A percentile compares a stretch with the other conserved stretches of the same genome.
These are phyloP conservation scores for Globisporangium polare DNA, from an alignment of 352 stramenopile species.

Conservation along the genomic window DNA sequence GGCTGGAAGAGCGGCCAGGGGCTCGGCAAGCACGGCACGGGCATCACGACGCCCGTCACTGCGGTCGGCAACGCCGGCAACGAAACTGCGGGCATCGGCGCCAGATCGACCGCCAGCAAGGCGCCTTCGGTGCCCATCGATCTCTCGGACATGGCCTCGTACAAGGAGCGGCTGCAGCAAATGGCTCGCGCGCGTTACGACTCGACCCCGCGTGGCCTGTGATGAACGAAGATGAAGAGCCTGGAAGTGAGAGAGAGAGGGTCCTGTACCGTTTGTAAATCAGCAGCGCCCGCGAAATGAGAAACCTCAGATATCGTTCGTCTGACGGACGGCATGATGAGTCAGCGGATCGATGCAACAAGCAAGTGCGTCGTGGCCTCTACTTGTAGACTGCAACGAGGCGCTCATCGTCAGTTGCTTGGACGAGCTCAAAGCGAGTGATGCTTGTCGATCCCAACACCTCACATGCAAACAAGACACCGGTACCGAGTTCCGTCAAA, in stretches of 20 bases:
- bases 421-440: too few relatives aligned
- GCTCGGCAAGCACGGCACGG: conserved; percentile 74
- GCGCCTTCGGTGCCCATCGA: conserved; percentile 28
- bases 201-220: conserved; percentile 7
- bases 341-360: too few relatives aligned
- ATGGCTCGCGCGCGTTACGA: conserved; percentile 66
- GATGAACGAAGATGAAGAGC: background rate
- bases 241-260: background rate
- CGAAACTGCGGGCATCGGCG: conserved; percentile 54
- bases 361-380: too few relatives aligned
- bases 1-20: conserved; percentile 83
- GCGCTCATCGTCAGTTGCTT: too few relatives aligned
- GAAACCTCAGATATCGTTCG: too few relatives aligned
- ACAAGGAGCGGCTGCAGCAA: conserved; percentile 63
- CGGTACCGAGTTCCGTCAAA: too few relatives aligned
- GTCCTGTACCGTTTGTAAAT: background rate
- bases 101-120: conserved; percentile 17
- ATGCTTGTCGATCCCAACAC: too few relatives aligned
- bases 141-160: conserved; percentile 40
- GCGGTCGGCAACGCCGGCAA: conserved; percentile 33
- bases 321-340: too few relatives aligned
- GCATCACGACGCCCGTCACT: conserved; percentile 66
- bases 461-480: too few relatives aligned
- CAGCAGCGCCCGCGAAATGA: too few relatives aligned
- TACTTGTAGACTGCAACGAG: too few relatives aligned